A percentile compares a stretch with the other conserved stretches of the same genome.
Evolutionary conservation across 176 grass and related monocot species (phyloP).

Genomic region (Lolium rigidum): DNA sequence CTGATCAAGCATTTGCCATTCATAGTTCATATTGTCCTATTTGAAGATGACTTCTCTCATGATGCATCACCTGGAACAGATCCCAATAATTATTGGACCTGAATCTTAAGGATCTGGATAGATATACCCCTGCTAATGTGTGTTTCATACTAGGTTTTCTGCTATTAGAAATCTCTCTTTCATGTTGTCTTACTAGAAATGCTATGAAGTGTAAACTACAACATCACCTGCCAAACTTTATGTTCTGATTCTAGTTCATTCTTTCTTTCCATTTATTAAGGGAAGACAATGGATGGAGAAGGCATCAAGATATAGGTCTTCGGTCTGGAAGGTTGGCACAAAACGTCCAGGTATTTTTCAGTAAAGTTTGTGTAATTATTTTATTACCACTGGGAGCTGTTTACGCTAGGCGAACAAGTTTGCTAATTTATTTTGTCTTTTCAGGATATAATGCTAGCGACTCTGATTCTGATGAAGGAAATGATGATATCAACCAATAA

Average conservation of each 20-base stretch:
- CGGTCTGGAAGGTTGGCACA: conserved; percentile 52
- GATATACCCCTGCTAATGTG: neutral
- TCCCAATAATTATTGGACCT: neutral
- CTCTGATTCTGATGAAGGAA: conserved; percentile 56
- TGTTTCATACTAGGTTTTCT: neutral
- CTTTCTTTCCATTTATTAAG: conserved; percentile 27
- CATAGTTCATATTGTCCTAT: neutral
- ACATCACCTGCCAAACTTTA: neutral
- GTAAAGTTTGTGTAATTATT: neutral
- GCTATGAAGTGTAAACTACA: neutral
- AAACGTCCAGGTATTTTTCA: conserved; percentile 58
- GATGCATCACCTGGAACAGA: neutral
- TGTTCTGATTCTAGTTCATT: conserved; percentile 29
- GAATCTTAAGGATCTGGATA: neutral
- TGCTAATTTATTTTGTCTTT: conserved; percentile 1
- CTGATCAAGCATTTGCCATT: neutral
- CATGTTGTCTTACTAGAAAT: neutral
- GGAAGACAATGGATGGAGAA: conserved; percentile 56
- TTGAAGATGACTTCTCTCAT: neutral
- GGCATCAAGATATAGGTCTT: conserved; percentile 51
- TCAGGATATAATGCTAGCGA: conserved; percentile 67
- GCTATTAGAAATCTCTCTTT: neutral
- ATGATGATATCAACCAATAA: conserved; percentile 41
- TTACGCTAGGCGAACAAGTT: conserved; percentile 5
- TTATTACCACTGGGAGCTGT: neutral